phyloP scores from a whole-genome alignment of 1,139 yeast species.

The Debaryomycetaceae sp. region DNA sequence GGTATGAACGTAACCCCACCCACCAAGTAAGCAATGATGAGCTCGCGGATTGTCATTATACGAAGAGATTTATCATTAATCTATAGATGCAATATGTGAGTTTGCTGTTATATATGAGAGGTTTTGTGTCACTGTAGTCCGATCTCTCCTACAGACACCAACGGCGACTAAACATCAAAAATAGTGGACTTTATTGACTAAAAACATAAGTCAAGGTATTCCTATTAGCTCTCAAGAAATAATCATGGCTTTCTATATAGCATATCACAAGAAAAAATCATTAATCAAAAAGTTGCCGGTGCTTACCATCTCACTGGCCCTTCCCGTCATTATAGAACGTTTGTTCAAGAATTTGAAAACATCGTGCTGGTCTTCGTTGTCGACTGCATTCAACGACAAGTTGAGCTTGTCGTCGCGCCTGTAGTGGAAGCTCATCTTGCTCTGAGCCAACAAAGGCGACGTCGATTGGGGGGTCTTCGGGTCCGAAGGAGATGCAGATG shows the following conservation, averaged over 20 bases:
- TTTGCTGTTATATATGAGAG: too few relatives aligned
- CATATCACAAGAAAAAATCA: slow-evolving; percentile 41
- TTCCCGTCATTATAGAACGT: slow-evolving; percentile 46
- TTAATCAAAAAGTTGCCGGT: slow-evolving; percentile 46
- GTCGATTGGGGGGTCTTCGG: slow-evolving; percentile 13
- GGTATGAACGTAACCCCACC: slow-evolving; percentile 87
- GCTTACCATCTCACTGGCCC: slow-evolving; percentile 55
- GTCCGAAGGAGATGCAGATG: slow-evolving; percentile 2
- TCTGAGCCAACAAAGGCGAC: slow-evolving; percentile 15
- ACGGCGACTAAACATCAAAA: too few relatives aligned
- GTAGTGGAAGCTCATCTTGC: slow-evolving; percentile 42
- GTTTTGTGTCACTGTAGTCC: background rate
- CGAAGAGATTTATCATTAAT: background rate
- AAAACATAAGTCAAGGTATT: background rate
- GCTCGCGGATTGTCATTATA: slow-evolving; percentile 16
- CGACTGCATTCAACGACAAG: slow-evolving; percentile 25
- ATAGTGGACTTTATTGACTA: too few relatives aligned
- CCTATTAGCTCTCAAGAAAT: background rate
- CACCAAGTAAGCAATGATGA: slow-evolving; percentile 38
- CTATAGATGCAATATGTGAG: too few relatives aligned
- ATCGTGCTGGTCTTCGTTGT: slow-evolving; percentile 23
- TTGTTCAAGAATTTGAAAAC: slow-evolving; percentile 38
- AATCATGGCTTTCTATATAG: background rate
- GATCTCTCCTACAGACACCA: too few relatives aligned
- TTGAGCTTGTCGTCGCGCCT: slow-evolving; percentile 45